phyloP scores from a whole-genome alignment of 2,329 filamentous ascomycete genomes.

The Aphanoascus verrucosus region DNA sequence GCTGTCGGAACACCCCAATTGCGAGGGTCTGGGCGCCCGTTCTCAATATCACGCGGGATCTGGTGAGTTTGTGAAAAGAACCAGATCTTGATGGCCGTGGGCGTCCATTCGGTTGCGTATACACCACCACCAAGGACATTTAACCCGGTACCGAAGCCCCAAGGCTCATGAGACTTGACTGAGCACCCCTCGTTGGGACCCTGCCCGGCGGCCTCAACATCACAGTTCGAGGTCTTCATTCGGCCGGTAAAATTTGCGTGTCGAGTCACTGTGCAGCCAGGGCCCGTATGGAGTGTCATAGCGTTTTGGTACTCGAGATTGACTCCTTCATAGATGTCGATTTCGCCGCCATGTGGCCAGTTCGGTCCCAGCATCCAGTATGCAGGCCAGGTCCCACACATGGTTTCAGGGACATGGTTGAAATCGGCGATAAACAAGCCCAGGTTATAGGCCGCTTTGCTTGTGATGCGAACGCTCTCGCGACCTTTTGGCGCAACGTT shows the following conservation, averaged over 20 bases:
- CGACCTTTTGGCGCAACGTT: conserved; percentile 32
- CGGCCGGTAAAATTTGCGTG: conserved; percentile 41
- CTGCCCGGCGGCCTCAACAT: conserved; percentile 35
- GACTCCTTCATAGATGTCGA: conserved; percentile 45
- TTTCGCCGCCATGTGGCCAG: conserved; percentile 38
- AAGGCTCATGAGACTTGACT: conserved; percentile 28
- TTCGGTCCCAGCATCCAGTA: conserved; percentile 36
- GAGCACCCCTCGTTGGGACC: conserved; percentile 33
- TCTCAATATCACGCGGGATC: conserved; percentile 38
- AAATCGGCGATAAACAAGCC: conserved; percentile 41
- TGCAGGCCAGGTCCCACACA: conserved; percentile 44
- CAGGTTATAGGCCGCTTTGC: conserved; percentile 36
- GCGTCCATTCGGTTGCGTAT: conserved; percentile 41
- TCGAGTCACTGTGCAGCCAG: conserved; percentile 33
- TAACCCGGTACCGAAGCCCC: conserved; percentile 44
- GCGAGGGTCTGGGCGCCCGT: conserved; percentile 35
- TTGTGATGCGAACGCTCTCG: conserved; percentile 37
- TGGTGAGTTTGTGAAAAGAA: conserved; percentile 35
- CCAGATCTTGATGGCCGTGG: conserved; percentile 41
- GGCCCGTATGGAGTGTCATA: conserved; percentile 42
- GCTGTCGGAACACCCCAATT: conserved; percentile 40
- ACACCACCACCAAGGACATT: conserved; percentile 42
- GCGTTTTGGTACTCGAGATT: conserved; percentile 35
- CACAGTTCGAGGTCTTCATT: conserved; percentile 40
- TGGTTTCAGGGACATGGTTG: conserved; percentile 38